Evolutionary conservation across 1,284 basidiomycete genomes (phyloP), one percentile per base, ranked within the genome.

Genomic region (Cutaneotrichosporon sp.): DNA sequence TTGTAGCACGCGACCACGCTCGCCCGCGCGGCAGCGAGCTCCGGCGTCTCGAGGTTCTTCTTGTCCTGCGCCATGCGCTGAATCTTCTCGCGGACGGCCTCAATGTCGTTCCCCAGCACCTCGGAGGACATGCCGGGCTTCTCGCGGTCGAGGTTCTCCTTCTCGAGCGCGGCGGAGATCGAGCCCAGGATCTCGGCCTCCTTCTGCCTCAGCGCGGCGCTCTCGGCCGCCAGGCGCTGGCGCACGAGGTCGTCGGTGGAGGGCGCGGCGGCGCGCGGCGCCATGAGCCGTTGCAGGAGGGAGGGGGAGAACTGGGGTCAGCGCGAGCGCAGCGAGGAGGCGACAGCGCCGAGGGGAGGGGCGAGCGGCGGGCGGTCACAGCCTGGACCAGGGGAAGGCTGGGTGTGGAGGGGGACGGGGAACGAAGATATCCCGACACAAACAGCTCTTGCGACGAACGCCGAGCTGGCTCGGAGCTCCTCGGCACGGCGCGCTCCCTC

Each of bases 121-220:
- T 78, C 75, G 16, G 68, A 70, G 57, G 66, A 71, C 73, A 79
- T 73, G 10, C 78, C 77, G 0, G 78, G 73, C 65, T 78, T 77
- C 57, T 80, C 77, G 64, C 72, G 74, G 67, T 79, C 75, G 55
- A 80, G 62, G 68, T 80, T 80, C 67, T 80, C 79, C 71, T 80
- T 80, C 63, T 80, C 79, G 34, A 80, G 67, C 31, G 78, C 79
- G 0, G 73, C 68, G 1, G 70, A 72, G 66, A 80, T 80, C 38
- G 67, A 68, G 18, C 61, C 54, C 52, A 80, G 67, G 60, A 80
- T 80, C 62, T 76, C 74, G 10, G 73, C 70, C 67, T 80, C 79
- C 67, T 79, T 72, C 25, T 69, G 46, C 24, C 78, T 67, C 36
- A 80, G 67, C 47, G 75, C 74, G 20, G 73, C 76, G 4, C 73